A percentile compares a stretch with the other conserved stretches of the same genome.
Conservation (phyloP, 306 rosid species). For the Vicia villosa region DNA sequence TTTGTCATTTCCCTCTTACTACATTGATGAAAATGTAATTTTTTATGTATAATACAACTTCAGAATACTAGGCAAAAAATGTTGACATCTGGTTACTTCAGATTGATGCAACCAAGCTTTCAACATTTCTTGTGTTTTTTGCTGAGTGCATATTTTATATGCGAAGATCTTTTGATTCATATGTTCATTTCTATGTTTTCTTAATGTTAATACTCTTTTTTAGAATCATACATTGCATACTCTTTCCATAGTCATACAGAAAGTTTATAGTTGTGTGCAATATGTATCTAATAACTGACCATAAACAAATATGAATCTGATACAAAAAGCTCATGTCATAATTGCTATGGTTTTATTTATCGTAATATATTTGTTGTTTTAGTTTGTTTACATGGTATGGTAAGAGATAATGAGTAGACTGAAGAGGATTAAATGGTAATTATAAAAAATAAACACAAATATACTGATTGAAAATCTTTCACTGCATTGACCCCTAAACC, state of each 20-base stretch:
- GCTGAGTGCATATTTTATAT: not conserved
- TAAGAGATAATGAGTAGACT: constrained; percentile 8
- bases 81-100: constrained; percentile 19
- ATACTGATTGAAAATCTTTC: not conserved
- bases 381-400: constrained; percentile 16
- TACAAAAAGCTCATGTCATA: not conserved
- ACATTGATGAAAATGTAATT: constrained; percentile 95
- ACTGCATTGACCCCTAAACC: constrained; percentile 7
- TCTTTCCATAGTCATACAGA: not conserved
- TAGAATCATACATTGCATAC: constrained; percentile 1
- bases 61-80: constrained; percentile 32
- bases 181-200: constrained; percentile 30
- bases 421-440: constrained; percentile 17
- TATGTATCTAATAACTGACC: not conserved
- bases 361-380: not conserved
- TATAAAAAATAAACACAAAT: constrained; percentile 22
- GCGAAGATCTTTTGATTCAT: constrained; percentile 20
- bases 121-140: constrained; percentile 28
- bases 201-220: constrained; percentile 11
- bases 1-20: constrained; percentile 90
- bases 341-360: constrained; percentile 21
- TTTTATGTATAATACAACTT: constrained; percentile 14
- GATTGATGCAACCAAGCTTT: constrained; percentile 32
- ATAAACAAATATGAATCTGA: constrained; percentile 13
- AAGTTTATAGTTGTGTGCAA: not conserved